Base-by-base conservation (phyloP, 768 basidiomycete genomes). In the Hortiboletus flavorubellus region DNA sequence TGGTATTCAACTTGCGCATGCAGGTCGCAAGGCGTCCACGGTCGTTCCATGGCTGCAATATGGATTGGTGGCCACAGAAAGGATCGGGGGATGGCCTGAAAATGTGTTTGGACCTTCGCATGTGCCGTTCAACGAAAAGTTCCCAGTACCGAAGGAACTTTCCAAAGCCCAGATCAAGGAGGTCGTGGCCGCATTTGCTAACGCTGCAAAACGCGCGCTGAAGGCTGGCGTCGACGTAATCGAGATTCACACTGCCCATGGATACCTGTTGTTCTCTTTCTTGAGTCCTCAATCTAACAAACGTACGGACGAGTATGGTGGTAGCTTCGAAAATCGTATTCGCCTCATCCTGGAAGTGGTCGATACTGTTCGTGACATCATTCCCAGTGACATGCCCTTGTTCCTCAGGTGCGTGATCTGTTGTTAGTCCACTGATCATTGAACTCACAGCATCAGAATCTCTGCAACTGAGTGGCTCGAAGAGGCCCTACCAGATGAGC, bases 401-500 rank as follows among this genome's bases (percentile, higher is more conserved):
- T 90, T 92, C 71, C 74, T 87, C 51, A 78, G 91, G 84, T 83
- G 59, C 29, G 73, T 3, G n/a, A 23, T 41, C 11, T 35, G 15
- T 34, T 59, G 3, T 35, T 2, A 44, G 35, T 46, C 5, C 38
- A 12, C 8, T 16, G 9, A 15, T 34, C 8, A 33, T 26, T 14
- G 23, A 5, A 51, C 43, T 48, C n/a, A 55, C 44, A 18, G 18
- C 14, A 39, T 39, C 54, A 29, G 84, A 21, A 70, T 92, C 23
- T 86, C 85, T 40, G 91, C 82, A 1, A 85, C 83, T 0, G 91
- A 92, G 54, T 89, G 89, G 85, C 72, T 88, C 8, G 83, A 85
- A 59, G 76, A 80, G 53, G 72, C 75, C 5, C 69, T 80, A 2
- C 81, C 83, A 0, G 71, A 85, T 54, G 81, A 86, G 57, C 78